Base-by-base conservation (phyloP, 345 rosid genomes). In the Camelina neglecta region DNA sequence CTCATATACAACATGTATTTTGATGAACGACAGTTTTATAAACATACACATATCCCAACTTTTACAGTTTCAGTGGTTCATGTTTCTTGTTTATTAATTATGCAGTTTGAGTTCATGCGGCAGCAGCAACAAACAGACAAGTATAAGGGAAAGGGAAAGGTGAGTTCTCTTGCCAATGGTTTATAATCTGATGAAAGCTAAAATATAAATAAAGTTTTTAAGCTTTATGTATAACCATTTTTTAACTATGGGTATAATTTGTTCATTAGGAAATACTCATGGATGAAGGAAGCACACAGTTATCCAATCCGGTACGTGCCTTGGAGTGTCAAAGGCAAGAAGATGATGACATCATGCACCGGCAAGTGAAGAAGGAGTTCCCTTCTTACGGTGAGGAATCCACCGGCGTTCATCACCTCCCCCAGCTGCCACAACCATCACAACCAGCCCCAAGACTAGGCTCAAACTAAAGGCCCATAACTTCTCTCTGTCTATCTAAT, bases 81-180 rank as follows among this genome's bases (percentile, higher is more conserved):
- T 16, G 24, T 66, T 8, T 35, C 55, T 51, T 63, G 51, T 42
- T 69, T 38, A 38, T 12, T 23, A 54, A 54, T 42, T 26, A 7
- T 70, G 21, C 48, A 74, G 78, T 47, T 66, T 65, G 72, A 55
- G 72, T 24, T 74, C 59, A 15, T 56, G 65, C 58, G 35, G 11
- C 76, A 47, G 20, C 51, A 47, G 2, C 77, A 55, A 31, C 58
- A 29, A 31, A 45, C 5, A 21, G 20, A 55, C 39, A 38, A 55
- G 18, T 6, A 24, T 26, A 62, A 63, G 67, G 58, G 13, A 21
- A 71, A 71, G 20, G 76, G 20, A 8, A 72, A 71, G 36, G 75
- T 71, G 51, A 61, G 53, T 72, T 24, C 15, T 60, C 15, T 60
- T 60, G 23, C 12, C 50, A 60, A 47, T 60, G 16, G 16, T 48